These are phyloP conservation scores for Huntiella moniliformis DNA, from an alignment of 2,329 filamentous ascomycete genomes.

Conservation along the genomic window DNA sequence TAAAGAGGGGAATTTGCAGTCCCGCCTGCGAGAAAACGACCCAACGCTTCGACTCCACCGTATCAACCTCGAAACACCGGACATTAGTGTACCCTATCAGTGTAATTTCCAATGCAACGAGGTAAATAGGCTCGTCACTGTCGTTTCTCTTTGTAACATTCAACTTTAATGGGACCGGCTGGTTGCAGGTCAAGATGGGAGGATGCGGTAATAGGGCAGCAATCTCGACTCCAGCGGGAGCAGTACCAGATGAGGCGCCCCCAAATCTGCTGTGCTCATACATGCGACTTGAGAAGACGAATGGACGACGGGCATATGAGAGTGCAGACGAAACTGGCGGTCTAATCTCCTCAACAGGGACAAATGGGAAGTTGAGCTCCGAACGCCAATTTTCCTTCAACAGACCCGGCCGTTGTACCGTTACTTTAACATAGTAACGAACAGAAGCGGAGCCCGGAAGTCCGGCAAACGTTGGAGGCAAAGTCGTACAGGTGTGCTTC, in stretches of 20 bases:
- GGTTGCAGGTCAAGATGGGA: constrained; percentile 73
- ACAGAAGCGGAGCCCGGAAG: constrained; percentile 80
- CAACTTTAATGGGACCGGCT: constrained; percentile 63
- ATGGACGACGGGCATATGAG: constrained; percentile 61
- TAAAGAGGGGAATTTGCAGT: constrained; percentile 52
- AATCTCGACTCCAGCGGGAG: constrained; percentile 53
- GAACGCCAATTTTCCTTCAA: constrained; percentile 77
- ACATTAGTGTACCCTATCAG: constrained; percentile 66
- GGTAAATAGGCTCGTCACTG: constrained; percentile 48
- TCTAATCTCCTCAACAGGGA: constrained; percentile 80
- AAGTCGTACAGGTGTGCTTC: constrained; percentile 60
- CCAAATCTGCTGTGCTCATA: not conserved
- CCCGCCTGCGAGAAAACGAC: constrained; percentile 54
- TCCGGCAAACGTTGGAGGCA: constrained; percentile 77
- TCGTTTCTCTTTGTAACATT: constrained; percentile 59
- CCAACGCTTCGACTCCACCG: constrained; percentile 56
- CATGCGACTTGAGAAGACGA: constrained; percentile 31
- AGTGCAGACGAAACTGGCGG: constrained; percentile 50
- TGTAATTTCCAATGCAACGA: constrained; percentile 65
- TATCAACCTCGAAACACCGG: constrained; percentile 53
- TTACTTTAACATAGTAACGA: constrained; percentile 89
- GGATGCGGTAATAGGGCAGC: constrained; percentile 70
- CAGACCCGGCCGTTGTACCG: constrained; percentile 68
- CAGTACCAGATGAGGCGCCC: constrained; percentile 2
- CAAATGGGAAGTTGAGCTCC: constrained; percentile 56